Evolutionary conservation across 768 basidiomycete genomes (phyloP).

Genomic region (Trametes cinnabarina): DNA sequence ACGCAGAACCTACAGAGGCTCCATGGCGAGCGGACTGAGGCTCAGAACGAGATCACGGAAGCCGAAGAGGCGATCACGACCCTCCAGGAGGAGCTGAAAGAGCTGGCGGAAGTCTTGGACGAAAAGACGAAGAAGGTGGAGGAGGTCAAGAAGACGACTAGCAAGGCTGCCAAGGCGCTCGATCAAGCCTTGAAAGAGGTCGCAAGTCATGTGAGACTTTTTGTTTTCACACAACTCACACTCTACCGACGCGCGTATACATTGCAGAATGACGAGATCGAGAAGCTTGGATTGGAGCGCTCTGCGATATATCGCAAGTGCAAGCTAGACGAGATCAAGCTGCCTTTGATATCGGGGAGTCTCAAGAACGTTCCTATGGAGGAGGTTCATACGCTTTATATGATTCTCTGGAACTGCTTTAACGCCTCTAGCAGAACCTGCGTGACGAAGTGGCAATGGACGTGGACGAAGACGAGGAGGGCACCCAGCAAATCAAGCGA

Average conservation of each 20-base stretch:
- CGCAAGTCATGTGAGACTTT: constrained; percentile 58
- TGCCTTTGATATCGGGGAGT: constrained; percentile 75
- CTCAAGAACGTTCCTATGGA: constrained; percentile 91
- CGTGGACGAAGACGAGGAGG: constrained; percentile 85
- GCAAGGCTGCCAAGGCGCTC: constrained; percentile 69
- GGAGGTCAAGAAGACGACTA: constrained; percentile 66
- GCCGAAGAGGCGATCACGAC: constrained; percentile 53
- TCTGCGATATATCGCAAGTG: constrained; percentile 89
- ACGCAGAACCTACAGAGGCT: constrained; percentile 50
- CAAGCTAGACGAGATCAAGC: constrained; percentile 84
- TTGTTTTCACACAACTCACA: background rate
- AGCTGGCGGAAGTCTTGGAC: constrained; percentile 62
- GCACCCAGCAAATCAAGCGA: constrained; percentile 66
- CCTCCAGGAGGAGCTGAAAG: constrained; percentile 61
- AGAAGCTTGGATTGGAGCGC: constrained; percentile 81
- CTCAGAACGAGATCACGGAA: constrained; percentile 58
- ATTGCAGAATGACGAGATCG: constrained; percentile 82
- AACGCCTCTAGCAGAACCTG: constrained; percentile 50
- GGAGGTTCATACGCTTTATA: constrained; percentile 54
- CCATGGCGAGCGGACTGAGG: constrained; percentile 50
- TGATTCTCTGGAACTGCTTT: background rate
- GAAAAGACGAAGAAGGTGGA: constrained; percentile 75
- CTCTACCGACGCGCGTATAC: background rate
- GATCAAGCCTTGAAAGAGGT: constrained; percentile 94
- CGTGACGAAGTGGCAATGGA: constrained; percentile 90